Evolutionary conservation across 2,329 filamentous ascomycete species (phyloP), one percentile per base, ranked within the genome.

Genomic region (Pleoardoris graminearum): DNA sequence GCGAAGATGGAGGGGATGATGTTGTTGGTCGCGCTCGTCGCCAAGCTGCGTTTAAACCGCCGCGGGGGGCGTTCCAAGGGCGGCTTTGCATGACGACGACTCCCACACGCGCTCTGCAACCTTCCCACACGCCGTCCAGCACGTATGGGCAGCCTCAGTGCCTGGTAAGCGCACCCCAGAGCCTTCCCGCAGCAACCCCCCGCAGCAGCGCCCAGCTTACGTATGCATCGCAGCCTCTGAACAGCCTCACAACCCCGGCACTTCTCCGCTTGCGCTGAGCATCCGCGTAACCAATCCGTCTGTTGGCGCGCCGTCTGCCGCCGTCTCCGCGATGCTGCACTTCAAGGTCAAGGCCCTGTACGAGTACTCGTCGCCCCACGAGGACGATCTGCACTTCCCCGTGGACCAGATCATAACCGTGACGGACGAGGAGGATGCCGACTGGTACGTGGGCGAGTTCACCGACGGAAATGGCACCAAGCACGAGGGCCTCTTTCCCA

Each of bases 311-410:
- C 46, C 41, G 16, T 17, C 44, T 43, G 37, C 21, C 22, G 36
- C 41, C 48, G 51, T 48, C 53, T 44, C 41, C 61, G 47, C 61
- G 57, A 73, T 73, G 70, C 57, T 57, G 41, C 30, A 46, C 45
- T 97, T 96, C 82, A 95, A 90, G 78, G 94, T 99, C 80, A 96
- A 92, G 82, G 91, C 94, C 64, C 78, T 97, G 70, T 99, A 89
- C 80, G 93, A 97, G 74, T 99, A 99, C 79, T 80, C 83, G 71
- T 97, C 94, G 62, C 84, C 85, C 57, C 93, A 99, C 75, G 91
- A 96, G 65, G 94, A 99, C 76, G 94, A 99, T 77, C 86, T 99
- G 63, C 89, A 85, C 71, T 99, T 99, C 73, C 75, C 82, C 54
- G 79, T 84, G 67, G 91, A 91, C 61, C 92, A 97, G 77, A 83